Conservation (phyloP, 768 basidiomycete genomes). For the Tricholoma furcatifolium region DNA sequence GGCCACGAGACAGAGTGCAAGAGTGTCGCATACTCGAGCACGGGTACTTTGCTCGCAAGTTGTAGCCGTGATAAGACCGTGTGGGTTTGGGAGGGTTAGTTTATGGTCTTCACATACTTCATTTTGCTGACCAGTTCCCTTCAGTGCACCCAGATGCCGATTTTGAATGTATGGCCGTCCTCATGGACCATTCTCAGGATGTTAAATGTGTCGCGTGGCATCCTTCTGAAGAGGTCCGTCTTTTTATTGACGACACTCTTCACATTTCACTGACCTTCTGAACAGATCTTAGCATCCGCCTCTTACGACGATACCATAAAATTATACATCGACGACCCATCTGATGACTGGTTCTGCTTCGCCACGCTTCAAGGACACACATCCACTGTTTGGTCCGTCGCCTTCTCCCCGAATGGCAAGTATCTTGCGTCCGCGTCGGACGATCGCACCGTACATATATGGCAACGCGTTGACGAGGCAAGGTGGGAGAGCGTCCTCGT, state of each 20-base stretch:
- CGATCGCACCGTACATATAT: constrained; percentile 79
- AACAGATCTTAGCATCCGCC: constrained; percentile 89
- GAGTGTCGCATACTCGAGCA: constrained; percentile 76
- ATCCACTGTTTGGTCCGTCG: constrained; percentile 90
- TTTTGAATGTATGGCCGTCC: constrained; percentile 91
- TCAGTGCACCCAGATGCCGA: constrained; percentile 88
- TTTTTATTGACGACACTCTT: constrained; percentile 3
- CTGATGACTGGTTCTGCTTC: constrained; percentile 92
- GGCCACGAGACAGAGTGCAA: constrained; percentile 99
- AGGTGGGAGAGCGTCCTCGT: constrained; percentile 63
- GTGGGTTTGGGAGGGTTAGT: constrained; percentile 96
- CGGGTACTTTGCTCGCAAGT: constrained; percentile 84
- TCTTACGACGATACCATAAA: constrained; percentile 98
- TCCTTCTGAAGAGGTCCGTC: constrained; percentile 84
- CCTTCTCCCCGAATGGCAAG: constrained; percentile 74
- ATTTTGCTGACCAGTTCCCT: constrained; percentile 5
- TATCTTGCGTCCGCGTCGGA: constrained; percentile 90
- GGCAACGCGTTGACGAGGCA: constrained; percentile 65
- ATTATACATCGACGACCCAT: constrained; percentile 89
- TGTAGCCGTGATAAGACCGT: constrained; percentile 97
- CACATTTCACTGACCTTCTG: constrained; percentile 12
- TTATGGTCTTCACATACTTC: background rate
- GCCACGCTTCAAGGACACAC: constrained; percentile 76
- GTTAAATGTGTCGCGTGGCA: constrained; percentile 97
- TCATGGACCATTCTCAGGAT: constrained; percentile 97